These are phyloP conservation scores for Aspergillus brunneoviolaceus DNA, from an alignment of 2,329 filamentous ascomycete genomes.

Conservation along the genomic window DNA sequence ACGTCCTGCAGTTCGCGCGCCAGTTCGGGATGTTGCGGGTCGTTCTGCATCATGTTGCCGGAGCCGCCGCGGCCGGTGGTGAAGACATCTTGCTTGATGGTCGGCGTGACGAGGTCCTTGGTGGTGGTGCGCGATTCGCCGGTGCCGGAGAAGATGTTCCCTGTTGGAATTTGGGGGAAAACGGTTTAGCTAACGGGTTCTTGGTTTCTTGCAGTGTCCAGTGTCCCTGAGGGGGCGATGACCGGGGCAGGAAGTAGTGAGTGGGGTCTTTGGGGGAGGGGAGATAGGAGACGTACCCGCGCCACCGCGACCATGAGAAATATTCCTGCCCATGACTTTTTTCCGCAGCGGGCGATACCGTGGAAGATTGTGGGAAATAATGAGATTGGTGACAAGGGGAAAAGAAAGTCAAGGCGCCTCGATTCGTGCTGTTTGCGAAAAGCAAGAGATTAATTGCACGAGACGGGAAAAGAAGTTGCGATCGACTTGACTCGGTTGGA, in stretches of 20 bases:
- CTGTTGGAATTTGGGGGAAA: constrained; percentile 24
- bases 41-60: constrained; percentile 82
- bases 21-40: constrained; percentile 63
- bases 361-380: background rate
- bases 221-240: background rate
- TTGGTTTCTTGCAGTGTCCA: background rate
- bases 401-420: too few relatives aligned
- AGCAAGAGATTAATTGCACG: background rate
- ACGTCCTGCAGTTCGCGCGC: constrained; percentile 84
- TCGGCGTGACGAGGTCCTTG: constrained; percentile 75
- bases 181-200: too few relatives aligned
- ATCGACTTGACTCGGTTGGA: background rate
- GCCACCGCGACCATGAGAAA: constrained; percentile 74
- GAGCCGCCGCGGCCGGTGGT: constrained; percentile 87
- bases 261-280: background rate
- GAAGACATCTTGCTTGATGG: constrained; percentile 77
- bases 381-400: background rate
- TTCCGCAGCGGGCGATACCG: background rate
- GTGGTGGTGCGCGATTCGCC: constrained; percentile 52
- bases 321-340: constrained; percentile 27
- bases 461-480: background rate
- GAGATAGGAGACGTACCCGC: constrained; percentile 52
- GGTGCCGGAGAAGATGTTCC: constrained; percentile 65
- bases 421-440: background rate
- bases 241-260: background rate